These are phyloP conservation scores for Cokeromyces recurvatus DNA, from an alignment of 371 early-diverging fungal species.

Conservation along the genomic window DNA sequence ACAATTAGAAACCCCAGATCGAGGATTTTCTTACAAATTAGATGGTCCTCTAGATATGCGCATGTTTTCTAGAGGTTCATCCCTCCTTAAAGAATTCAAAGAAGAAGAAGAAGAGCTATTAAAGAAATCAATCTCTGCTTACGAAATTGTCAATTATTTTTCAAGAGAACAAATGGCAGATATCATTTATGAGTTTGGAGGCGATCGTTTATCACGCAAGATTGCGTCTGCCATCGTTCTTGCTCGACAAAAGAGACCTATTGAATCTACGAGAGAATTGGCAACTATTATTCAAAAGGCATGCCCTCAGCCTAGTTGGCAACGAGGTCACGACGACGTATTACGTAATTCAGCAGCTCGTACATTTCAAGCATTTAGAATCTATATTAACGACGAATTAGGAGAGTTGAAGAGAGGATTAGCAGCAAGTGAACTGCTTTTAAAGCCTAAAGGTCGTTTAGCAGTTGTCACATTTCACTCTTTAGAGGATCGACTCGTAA, in stretches of 20 bases:
- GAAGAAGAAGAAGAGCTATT: conserved; percentile 22
- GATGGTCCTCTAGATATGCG: conserved; percentile 73
- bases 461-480: conserved; percentile 72
- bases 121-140: conserved; percentile 45
- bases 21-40: conserved; percentile 67
- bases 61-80: conserved; percentile 46
- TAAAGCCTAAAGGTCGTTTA: conserved; percentile 51
- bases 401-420: conserved; percentile 51
- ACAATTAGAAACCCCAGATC: conserved; percentile 51
- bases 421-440: conserved; percentile 45
- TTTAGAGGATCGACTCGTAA: conserved; percentile 69
- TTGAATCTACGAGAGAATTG: conserved; percentile 52
- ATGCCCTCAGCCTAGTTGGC: conserved; percentile 48
- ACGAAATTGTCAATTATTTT: conserved; percentile 50
- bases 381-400: conserved; percentile 72
- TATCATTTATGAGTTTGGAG: conserved; percentile 61
- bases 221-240: conserved; percentile 63
- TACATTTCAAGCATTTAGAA: conserved; percentile 59
- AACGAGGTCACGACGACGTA: conserved; percentile 43
- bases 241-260: conserved; percentile 44
- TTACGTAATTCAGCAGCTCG: conserved; percentile 49
- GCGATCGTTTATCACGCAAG: conserved; percentile 53
- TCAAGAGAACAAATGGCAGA: conserved; percentile 53
- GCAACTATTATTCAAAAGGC: conserved; percentile 50
- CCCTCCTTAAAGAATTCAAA: neutral